phyloP scores from a whole-genome alignment of 352 stramenopile genomes.

The Thalassiosira exigua region DNA sequence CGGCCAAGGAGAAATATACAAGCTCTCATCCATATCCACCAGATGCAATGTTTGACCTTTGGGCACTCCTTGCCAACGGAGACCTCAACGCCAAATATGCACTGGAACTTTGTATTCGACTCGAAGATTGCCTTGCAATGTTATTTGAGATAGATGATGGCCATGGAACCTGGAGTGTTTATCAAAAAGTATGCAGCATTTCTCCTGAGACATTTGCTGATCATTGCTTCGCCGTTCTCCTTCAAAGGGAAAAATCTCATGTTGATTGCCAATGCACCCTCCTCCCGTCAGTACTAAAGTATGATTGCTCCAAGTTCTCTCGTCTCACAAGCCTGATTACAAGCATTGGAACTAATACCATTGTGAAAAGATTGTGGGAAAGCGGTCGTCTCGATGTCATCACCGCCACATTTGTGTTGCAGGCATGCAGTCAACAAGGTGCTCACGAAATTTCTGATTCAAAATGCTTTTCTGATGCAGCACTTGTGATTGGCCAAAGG shows the following conservation, averaged over 20 bases:
- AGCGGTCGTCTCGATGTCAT: slow-evolving; percentile 27
- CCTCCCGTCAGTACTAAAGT: slow-evolving; percentile 42
- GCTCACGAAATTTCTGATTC: too few species aligned
- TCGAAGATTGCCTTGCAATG: slow-evolving; percentile 32
- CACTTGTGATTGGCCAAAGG: slow-evolving; percentile 21
- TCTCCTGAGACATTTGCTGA: slow-evolving; percentile 28
- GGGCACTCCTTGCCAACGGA: slow-evolving; percentile 19
- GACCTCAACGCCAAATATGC: slow-evolving; percentile 19
- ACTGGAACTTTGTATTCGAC: slow-evolving; percentile 23
- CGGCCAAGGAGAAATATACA: slow-evolving; percentile 9
- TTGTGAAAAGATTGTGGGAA: slow-evolving; percentile 29
- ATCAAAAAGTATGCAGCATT: slow-evolving; percentile 40
- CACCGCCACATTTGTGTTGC: slow-evolving; percentile 40
- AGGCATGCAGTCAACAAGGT: slow-evolving; percentile 22
- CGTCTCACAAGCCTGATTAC: slow-evolving; percentile 28
- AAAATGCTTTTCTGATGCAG: slow-evolving; percentile 8
- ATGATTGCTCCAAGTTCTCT: slow-evolving; percentile 51
- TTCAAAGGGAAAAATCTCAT: slow-evolving; percentile 8
- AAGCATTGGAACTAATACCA: slow-evolving; percentile 7
- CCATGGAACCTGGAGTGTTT: slow-evolving; percentile 38
- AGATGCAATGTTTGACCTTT: slow-evolving; percentile 45
- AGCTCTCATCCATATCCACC: too few species aligned
- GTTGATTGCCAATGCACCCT: slow-evolving; percentile 10
- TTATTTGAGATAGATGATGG: slow-evolving; percentile 23
- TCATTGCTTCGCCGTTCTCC: slow-evolving; percentile 23